These are phyloP conservation scores for Lactarius deliciosus DNA, from an alignment of 768 basidiomycete species.

Conservation along the genomic window DNA sequence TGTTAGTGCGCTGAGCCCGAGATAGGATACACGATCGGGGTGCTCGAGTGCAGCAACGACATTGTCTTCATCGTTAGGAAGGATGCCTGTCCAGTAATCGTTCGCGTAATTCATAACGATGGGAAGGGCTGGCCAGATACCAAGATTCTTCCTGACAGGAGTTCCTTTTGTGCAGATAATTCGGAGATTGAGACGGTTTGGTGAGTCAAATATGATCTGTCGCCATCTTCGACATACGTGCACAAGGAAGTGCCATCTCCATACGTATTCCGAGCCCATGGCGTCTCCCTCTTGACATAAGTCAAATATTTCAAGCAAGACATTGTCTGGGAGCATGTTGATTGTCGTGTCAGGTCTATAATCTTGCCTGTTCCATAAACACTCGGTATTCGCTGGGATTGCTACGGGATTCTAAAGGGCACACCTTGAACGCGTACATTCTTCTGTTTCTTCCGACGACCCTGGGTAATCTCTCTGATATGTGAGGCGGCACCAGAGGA, in stretches of 20 bases:
- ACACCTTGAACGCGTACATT: background rate
- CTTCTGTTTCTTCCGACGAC: background rate
- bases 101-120: background rate
- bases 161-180: background rate
- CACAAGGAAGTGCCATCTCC: too few relatives aligned
- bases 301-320: background rate
- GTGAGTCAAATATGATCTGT: background rate
- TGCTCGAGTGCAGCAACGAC: background rate
- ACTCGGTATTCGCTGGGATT: background rate
- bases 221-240: background rate
- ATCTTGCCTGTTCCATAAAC: too few relatives aligned
- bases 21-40: background rate
- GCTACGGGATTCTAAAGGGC: background rate
- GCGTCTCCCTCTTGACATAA: background rate
- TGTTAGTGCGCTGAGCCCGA: background rate
- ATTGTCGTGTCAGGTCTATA: background rate
- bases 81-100: fast-evolving
- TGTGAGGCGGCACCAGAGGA: background rate
- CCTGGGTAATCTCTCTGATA: background rate
- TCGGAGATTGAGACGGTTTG: background rate
- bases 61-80: background rate
- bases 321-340: background rate
- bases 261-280: too few relatives aligned
- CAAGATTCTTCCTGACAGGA: background rate
- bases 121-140: background rate